phyloP scores from a whole-genome alignment of 2,329 filamentous ascomycete species.

The Ophiostoma australiae region DNA sequence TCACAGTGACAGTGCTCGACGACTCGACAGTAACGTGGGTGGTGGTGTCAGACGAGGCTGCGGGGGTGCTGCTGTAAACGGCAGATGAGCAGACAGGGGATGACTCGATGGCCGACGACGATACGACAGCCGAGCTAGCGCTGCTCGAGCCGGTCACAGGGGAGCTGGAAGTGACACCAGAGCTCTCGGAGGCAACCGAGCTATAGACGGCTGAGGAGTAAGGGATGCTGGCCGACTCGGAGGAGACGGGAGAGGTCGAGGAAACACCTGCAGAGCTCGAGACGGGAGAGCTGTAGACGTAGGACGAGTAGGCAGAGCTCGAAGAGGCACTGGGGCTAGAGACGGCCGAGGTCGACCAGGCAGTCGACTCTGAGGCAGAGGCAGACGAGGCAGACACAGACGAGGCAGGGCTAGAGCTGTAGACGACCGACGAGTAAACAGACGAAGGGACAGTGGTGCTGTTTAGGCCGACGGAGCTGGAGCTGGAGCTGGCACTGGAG shows the following conservation, averaged over 20 bases:
- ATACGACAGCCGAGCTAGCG: neutral
- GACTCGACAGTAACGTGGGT: neutral
- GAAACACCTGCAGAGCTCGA: neutral
- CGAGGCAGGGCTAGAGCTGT: neutral
- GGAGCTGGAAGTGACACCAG: neutral
- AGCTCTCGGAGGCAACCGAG: neutral
- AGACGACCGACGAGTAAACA: slow-evolving; percentile 6
- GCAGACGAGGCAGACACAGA: neutral
- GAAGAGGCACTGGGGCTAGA: neutral
- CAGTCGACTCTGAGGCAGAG: neutral
- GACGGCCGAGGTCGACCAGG: neutral
- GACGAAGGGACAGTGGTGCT: neutral
- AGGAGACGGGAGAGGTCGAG: neutral
- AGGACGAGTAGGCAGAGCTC: slow-evolving; percentile 8
- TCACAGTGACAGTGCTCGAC: neutral
- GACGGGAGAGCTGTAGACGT: slow-evolving; percentile 1
- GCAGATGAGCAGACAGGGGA: slow-evolving; percentile 4
- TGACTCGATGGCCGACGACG: neutral
- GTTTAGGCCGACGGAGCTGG: neutral
- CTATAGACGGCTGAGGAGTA: slow-evolving; percentile 6
- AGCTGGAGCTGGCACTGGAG: slow-evolving; percentile 2
- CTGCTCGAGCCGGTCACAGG: slow-evolving; percentile 2
- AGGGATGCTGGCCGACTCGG: neutral
- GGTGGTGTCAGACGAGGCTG: neutral
- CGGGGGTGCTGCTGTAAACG: neutral